phyloP scores from a whole-genome alignment of 2,329 filamentous ascomycete species.

The Aureobasidium vineae region DNA sequence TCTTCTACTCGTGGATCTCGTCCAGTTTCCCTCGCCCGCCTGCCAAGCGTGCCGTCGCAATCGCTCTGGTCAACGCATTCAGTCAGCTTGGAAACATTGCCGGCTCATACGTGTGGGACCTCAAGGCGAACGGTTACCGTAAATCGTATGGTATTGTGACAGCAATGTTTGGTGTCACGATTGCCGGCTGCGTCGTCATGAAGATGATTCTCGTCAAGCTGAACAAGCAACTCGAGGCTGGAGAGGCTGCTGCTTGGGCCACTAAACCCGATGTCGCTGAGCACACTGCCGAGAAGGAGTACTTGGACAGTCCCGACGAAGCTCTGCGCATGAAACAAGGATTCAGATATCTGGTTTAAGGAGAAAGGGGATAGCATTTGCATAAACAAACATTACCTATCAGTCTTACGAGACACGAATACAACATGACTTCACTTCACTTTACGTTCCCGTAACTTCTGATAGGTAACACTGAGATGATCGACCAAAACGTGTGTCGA shows the following conservation, averaged over 20 bases:
- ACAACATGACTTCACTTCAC: neutral
- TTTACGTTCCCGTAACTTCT: neutral
- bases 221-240: constrained; percentile 34
- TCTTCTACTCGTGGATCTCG: constrained; percentile 60
- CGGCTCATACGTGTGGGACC: constrained; percentile 62
- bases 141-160: constrained; percentile 65
- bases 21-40: constrained; percentile 33
- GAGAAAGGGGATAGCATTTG: neutral
- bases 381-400: neutral
- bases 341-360: constrained; percentile 35
- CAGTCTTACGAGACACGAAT: constrained; percentile 15
- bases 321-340: constrained; percentile 31
- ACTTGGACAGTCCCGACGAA: constrained; percentile 20
- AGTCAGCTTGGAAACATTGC: constrained; percentile 40
- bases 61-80: constrained; percentile 36
- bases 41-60: constrained; percentile 35
- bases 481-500: neutral
- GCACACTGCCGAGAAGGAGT: constrained; percentile 27
- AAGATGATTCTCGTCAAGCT: constrained; percentile 30
- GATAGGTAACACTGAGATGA: neutral
- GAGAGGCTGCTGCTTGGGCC: constrained; percentile 29
- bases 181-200: constrained; percentile 46
- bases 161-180: constrained; percentile 62
- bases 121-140: constrained; percentile 60
- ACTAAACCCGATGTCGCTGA: constrained; percentile 30